Base-by-base conservation (phyloP, 345 rosid species). In the Isatis tinctoria region DNA sequence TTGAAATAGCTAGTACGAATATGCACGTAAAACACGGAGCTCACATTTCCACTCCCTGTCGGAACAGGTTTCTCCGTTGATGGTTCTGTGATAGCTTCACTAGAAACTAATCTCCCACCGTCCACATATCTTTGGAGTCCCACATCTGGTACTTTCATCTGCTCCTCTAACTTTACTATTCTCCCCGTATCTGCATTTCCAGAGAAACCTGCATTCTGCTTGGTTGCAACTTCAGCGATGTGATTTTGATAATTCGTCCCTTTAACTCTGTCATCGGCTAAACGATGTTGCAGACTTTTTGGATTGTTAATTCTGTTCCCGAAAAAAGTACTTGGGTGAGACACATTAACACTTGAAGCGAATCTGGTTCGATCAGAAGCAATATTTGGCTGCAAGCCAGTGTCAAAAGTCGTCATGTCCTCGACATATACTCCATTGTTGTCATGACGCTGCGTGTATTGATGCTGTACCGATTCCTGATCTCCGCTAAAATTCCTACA, bases 31-130 rank as follows among this genome's bases (percentile, higher is more conserved):
- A 41, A 37, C 72, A 35, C 45, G 45, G 5, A 79, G 77, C 96
- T 84, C 84, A 92, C 98, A 79, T 74, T 84, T 82, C 90, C 95
- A 84, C 86, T 85, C 58, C 85, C 76, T 67, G 75, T 80, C 11
- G 80, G 48, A 40, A 59, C 68, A 74, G 44, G 65, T 72, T 82
- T 90, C 69, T 70, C 83, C 70, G 74, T 79, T 75, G 83, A 77
- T 53, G 73, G 67, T 72, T 67, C 84, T 3, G 51, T 47, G 65
- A 43, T 82, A 61, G 82, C 60, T 69, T 82, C 83, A 60, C 74
- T 76, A 20, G 79, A 63, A 45, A 56, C 80, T 53, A 74, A 61
- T 69, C 77, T 81, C 33, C 54, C 79, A 62, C 64, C 82, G 62
- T 65, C 79, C 57, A 75, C 54, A 68, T 82, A 80, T 79, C 83